Percentiles rank a stretch among this genome's conserved stretches.
phyloP scores from a whole-genome alignment of 371 early-diverging fungal genomes.

The Dichotomocladium elegans region DNA sequence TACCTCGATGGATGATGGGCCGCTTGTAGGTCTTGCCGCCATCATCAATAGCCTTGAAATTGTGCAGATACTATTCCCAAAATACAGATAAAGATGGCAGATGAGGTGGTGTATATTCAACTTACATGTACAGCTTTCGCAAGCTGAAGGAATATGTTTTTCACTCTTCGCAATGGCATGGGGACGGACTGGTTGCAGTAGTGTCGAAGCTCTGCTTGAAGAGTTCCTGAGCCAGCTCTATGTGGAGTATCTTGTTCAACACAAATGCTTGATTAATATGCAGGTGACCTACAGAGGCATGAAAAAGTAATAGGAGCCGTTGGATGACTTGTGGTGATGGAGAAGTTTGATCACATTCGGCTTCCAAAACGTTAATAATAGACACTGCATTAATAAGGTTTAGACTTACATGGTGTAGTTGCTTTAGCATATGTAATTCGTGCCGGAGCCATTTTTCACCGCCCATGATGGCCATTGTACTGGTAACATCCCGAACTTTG shows the following conservation, averaged over 20 bases:
- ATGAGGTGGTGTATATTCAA: neutral
- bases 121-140: neutral
- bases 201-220: neutral
- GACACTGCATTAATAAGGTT: neutral
- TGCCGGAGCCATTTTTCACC: neutral
- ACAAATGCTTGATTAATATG: neutral
- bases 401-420: conserved; percentile 2
- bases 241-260: neutral
- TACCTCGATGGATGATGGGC: conserved; percentile 1
- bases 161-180: neutral
- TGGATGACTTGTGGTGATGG: neutral
- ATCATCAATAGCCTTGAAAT: neutral
- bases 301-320: neutral
- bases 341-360: neutral
- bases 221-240: neutral
- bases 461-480: neutral
- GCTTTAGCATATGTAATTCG: neutral
- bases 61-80: neutral
- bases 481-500: neutral
- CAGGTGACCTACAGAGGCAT: conserved; percentile 1
- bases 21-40: neutral
- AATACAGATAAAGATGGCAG: neutral
- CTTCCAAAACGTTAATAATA: neutral
- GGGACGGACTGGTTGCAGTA: neutral
- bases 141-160: conserved; percentile 1